These are phyloP conservation scores for Termitomyces sp. DNA, from an alignment of 768 basidiomycete genomes.

Conservation along the genomic window DNA sequence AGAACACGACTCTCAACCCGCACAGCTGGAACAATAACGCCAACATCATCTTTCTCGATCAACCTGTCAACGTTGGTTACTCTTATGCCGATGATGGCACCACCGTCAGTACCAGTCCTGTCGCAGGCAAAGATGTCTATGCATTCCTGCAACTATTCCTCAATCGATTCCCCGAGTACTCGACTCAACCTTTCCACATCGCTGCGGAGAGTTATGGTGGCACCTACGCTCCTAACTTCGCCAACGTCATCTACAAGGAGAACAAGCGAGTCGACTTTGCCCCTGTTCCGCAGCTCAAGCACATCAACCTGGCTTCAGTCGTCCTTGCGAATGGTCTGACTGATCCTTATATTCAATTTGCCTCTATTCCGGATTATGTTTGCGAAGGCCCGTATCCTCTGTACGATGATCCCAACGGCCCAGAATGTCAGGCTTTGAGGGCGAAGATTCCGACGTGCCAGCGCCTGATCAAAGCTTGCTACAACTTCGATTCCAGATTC, in stretches of 20 bases:
- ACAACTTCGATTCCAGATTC: conserved; percentile 54
- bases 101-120: conserved; percentile 74
- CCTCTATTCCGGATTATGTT: conserved; percentile 75
- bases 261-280: conserved; percentile 57
- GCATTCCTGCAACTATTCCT: conserved; percentile 83
- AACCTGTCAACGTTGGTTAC: conserved; percentile 89
- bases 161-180: conserved; percentile 71
- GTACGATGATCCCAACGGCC: conserved; percentile 65
- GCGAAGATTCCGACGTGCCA: conserved; percentile 74
- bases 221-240: conserved; percentile 84
- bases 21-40: conserved; percentile 84
- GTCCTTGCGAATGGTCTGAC: conserved; percentile 89
- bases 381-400: conserved; percentile 83
- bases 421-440: conserved; percentile 61
- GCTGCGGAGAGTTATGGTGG: conserved; percentile 81
- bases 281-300: conserved; percentile 47
- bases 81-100: conserved; percentile 79
- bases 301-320: conserved; percentile 80
- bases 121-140: conserved; percentile 88
- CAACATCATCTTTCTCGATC: conserved; percentile 74
- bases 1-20: conserved; percentile 68
- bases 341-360: conserved; percentile 80
- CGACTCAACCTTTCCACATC: conserved; percentile 68
- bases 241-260: conserved; percentile 73
- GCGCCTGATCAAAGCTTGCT: conserved; percentile 68